A percentile compares a stretch with the other conserved stretches of the same genome.
Evolutionary conservation across 306 rosid genomes (phyloP).

Genomic region (Oemleria cerasiformis): DNA sequence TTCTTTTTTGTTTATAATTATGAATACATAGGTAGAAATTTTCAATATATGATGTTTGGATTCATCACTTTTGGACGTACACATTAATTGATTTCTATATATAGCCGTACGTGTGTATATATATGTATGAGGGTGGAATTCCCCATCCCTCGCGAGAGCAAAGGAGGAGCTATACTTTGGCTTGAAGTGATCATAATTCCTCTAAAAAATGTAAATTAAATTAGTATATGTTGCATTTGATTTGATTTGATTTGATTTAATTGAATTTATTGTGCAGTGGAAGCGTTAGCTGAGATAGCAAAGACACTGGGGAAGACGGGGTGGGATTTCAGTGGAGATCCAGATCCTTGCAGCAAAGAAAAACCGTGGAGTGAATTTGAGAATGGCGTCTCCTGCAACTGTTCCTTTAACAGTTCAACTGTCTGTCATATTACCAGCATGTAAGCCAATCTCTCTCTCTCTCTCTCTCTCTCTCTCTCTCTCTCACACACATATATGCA

Average conservation of each 20-base stretch:
- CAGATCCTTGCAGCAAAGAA: conserved; percentile 49
- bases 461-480: background rate
- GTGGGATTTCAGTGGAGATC: conserved; percentile 51
- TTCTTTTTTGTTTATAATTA: background rate
- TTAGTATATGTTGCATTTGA: background rate
- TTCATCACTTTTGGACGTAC: too few relatives aligned
- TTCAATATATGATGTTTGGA: too few relatives aligned
- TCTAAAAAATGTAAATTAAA: too few relatives aligned
- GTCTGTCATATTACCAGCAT: conserved; percentile 59
- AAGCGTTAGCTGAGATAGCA: conserved; percentile 41
- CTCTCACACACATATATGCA: too few relatives aligned
- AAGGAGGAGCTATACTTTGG: too few relatives aligned
- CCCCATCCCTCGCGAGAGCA: too few relatives aligned
- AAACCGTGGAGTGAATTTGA: background rate
- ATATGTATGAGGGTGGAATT: too few relatives aligned
- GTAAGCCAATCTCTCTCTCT: conserved; percentile 28
- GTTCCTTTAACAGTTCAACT: conserved; percentile 30
- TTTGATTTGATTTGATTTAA: background rate
- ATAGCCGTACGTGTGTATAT: too few relatives aligned
- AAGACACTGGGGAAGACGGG: conserved; percentile 41
- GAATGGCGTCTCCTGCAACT: conserved; percentile 43
- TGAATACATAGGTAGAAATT: background rate
- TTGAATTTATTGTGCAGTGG: conserved; percentile 30
- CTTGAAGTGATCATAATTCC: too few relatives aligned
- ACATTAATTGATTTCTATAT: too few relatives aligned